A percentile compares a stretch with the other conserved stretches of the same genome.
phyloP scores from a whole-genome alignment of 1,284 basidiomycete genomes.

The Veloporphyrellus conicus region DNA sequence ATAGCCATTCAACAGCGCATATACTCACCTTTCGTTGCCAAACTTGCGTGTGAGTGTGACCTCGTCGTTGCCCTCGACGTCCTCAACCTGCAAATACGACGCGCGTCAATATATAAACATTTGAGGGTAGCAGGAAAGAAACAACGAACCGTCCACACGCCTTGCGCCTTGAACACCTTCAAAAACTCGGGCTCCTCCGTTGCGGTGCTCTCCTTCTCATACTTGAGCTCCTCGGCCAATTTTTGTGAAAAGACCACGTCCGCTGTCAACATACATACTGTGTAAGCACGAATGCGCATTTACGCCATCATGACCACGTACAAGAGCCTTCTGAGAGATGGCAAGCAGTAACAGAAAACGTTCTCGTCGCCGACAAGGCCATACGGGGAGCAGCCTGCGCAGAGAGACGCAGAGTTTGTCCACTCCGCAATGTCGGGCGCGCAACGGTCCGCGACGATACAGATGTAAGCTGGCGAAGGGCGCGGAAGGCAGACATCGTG shows the following conservation, averaged over 20 bases:
- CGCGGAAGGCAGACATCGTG: slow-evolving; percentile 43
- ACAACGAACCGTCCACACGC: slow-evolving; percentile 65
- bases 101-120: not conserved
- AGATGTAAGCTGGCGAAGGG: slow-evolving; percentile 41
- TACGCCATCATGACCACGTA: slow-evolving; percentile 35
- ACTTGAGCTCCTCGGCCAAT: slow-evolving; percentile 79
- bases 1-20: not conserved
- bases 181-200: slow-evolving; percentile 71
- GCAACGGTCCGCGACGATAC: slow-evolving; percentile 35
- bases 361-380: slow-evolving; percentile 35
- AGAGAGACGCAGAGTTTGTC: slow-evolving; percentile 19
- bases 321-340: slow-evolving; percentile 59
- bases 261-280: slow-evolving; percentile 45
- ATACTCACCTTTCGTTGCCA: slow-evolving; percentile 82
- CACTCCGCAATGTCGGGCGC: slow-evolving; percentile 29
- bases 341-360: slow-evolving; percentile 55
- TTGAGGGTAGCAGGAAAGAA: too few species aligned
- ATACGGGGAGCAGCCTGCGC: slow-evolving; percentile 22
- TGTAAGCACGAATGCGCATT: not conserved
- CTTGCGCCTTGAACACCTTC: slow-evolving; percentile 67
- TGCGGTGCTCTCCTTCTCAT: slow-evolving; percentile 67
- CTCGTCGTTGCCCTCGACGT: slow-evolving; percentile 76
- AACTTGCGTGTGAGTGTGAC: slow-evolving; percentile 78
- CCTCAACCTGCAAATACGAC: slow-evolving; percentile 59
- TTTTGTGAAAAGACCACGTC: slow-evolving; percentile 74